These are phyloP conservation scores for Colletotrichum tropicale DNA, from an alignment of 2,329 filamentous ascomycete genomes.

Conservation along the genomic window DNA sequence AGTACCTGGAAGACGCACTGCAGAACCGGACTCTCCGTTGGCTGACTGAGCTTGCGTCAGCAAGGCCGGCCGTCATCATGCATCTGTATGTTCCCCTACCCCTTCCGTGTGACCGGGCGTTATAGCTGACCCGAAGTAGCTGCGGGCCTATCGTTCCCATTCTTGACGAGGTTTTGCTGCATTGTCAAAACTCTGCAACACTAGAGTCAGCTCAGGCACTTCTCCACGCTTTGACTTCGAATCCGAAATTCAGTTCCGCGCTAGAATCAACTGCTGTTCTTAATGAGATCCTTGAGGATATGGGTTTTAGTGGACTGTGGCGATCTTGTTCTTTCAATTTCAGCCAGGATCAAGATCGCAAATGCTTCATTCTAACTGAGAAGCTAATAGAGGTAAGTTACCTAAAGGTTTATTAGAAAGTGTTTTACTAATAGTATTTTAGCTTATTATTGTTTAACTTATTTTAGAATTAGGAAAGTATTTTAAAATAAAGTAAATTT, in stretches of 20 bases:
- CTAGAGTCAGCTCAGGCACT: slow-evolving; percentile 66
- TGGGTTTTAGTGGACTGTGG: slow-evolving; percentile 70
- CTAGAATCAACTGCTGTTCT: slow-evolving; percentile 53
- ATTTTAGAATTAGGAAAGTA: neutral
- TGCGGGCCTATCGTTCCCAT: slow-evolving; percentile 61
- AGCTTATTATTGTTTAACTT: slow-evolving; percentile 20
- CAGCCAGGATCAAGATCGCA: slow-evolving; percentile 52
- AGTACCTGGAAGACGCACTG: slow-evolving; percentile 65
- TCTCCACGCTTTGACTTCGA: slow-evolving; percentile 62
- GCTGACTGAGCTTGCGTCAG: slow-evolving; percentile 61
- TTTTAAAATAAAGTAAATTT: neutral
- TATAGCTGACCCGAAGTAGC: slow-evolving; percentile 36
- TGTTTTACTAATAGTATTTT: neutral
- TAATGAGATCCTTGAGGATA: slow-evolving; percentile 58
- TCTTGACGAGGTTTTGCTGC: slow-evolving; percentile 65
- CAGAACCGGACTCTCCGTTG: slow-evolving; percentile 64
- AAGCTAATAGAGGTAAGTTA: slow-evolving; percentile 61
- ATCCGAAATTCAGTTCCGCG: slow-evolving; percentile 53
- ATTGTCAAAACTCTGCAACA: slow-evolving; percentile 65
- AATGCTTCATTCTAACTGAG: slow-evolving; percentile 60
- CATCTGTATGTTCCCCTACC: slow-evolving; percentile 54
- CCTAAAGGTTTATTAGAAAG: neutral
- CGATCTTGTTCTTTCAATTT: slow-evolving; percentile 57
- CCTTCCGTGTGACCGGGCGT: neutral
- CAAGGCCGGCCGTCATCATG: slow-evolving; percentile 60